These are phyloP conservation scores for Phallus indusiatus DNA, from an alignment of 768 basidiomycete species.

Conservation along the genomic window DNA sequence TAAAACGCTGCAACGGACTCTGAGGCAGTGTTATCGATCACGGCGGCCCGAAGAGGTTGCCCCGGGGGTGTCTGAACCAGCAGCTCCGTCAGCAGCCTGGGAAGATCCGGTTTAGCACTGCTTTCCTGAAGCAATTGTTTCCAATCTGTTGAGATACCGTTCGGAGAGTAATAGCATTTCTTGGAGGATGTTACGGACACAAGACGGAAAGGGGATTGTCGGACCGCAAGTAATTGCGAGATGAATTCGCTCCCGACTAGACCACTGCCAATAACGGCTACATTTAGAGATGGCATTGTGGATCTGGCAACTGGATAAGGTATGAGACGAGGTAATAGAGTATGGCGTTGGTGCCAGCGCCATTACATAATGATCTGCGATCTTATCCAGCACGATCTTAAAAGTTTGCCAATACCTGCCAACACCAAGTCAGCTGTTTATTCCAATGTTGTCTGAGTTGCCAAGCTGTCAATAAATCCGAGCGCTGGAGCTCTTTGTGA, in stretches of 20 bases:
- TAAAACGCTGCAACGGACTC: constrained; percentile 74
- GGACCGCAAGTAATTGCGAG: constrained; percentile 64
- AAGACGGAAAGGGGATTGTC: constrained; percentile 48
- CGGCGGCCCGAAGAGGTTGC: constrained; percentile 41
- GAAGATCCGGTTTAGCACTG: constrained; percentile 33
- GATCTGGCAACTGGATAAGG: not conserved
- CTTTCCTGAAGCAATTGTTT: constrained; percentile 41
- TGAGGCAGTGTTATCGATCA: constrained; percentile 90
- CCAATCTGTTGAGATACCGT: constrained; percentile 34
- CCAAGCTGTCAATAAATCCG: too few species aligned
- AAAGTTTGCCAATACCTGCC: too few species aligned
- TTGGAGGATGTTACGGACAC: constrained; percentile 64
- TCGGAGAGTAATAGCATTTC: constrained; percentile 43
- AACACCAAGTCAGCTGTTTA: too few species aligned
- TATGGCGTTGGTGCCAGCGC: too few species aligned
- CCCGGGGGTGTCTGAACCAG: constrained; percentile 34
- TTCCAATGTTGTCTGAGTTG: too few species aligned
- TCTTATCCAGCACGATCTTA: too few species aligned
- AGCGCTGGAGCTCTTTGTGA: too few species aligned
- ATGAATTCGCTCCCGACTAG: constrained; percentile 88
- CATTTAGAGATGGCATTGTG: constrained; percentile 18
- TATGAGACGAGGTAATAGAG: not conserved
- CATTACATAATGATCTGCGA: too few species aligned
- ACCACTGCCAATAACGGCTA: constrained; percentile 86
- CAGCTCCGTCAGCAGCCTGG: constrained; percentile 33